A percentile compares a stretch with the other conserved stretches of the same genome.
Evolutionary conservation across 495 filamentous ascomycete genomes (phyloP).

Genomic region (Aeminium ludgeri): DNA sequence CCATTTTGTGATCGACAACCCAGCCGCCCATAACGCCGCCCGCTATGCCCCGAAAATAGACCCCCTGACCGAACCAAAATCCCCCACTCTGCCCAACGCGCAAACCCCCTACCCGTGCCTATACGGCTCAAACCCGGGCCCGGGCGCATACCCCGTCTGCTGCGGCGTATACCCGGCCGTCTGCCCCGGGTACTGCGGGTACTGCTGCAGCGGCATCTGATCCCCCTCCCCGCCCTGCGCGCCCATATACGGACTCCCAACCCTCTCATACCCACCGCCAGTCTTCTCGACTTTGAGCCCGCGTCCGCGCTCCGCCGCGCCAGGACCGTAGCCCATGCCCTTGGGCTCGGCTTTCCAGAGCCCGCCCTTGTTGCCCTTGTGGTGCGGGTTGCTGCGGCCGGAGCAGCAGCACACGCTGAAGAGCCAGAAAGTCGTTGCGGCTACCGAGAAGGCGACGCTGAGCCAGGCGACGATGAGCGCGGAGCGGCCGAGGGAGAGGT

Average conservation of each 20-base stretch:
- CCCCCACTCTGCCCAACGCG: no score
- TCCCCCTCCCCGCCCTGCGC: constrained; percentile 14
- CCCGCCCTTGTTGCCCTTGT: constrained; percentile 13
- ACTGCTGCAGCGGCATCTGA: constrained; percentile 11
- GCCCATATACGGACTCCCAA: constrained; percentile 23
- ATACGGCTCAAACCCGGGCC: constrained; percentile 30
- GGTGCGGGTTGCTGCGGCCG: constrained; percentile 26
- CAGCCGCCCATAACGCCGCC: no score
- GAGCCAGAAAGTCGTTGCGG: constrained; percentile 68
- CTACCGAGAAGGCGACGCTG: constrained; percentile 57
- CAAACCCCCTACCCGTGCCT: constrained; percentile 22
- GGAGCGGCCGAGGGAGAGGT: constrained; percentile 42
- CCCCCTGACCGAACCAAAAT: no score
- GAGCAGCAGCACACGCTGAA: constrained; percentile 83
- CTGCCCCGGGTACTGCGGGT: no score
- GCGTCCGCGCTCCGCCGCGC: constrained; percentile 5
- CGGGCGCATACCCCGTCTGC: constrained; percentile 10
- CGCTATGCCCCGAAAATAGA: no score
- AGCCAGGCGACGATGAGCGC: constrained; percentile 64
- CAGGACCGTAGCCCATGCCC: constrained; percentile 8
- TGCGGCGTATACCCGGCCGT: no score
- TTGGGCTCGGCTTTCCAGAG: constrained; percentile 12
- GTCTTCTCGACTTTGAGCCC: constrained; percentile 23
- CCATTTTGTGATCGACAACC: no score
- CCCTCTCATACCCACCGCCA: constrained; percentile 29